Evolutionary conservation across 1,139 yeast species (phyloP).

Genomic region (Saccharomyces hybrid): DNA sequence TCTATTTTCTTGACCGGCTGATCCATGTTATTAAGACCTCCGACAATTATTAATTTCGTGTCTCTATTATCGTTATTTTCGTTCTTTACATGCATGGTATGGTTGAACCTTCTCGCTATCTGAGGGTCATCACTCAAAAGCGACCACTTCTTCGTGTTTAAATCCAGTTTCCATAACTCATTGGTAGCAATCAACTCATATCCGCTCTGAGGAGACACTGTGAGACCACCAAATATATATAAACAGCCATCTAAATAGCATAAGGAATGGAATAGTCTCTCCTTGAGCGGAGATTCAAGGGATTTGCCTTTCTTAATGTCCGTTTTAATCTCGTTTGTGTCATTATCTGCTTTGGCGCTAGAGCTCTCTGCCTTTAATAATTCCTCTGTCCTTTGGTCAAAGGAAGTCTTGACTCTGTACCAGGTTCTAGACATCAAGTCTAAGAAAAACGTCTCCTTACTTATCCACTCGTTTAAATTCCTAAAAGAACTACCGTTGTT

Average conservation of each 20-base stretch:
- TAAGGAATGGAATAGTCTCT: conserved; percentile 55
- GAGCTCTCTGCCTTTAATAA: background rate
- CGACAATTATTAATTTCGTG: conserved; percentile 51
- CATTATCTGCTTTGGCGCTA: background rate
- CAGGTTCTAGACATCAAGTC: conserved; percentile 53
- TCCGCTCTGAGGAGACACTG: conserved; percentile 27
- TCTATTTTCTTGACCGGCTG: conserved; percentile 38
- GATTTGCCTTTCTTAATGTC: background rate
- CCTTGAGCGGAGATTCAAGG: conserved; percentile 33
- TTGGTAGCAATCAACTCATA: conserved; percentile 43
- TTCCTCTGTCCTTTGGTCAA: conserved; percentile 3
- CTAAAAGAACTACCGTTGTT: conserved; percentile 18
- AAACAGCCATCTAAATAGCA: conserved; percentile 43
- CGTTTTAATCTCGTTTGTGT: background rate
- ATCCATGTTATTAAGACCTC: conserved; percentile 48
- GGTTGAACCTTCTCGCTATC: conserved; percentile 41
- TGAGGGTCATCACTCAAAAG: conserved; percentile 41
- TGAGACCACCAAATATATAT: conserved; percentile 58
- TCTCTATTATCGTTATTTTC: conserved; percentile 40
- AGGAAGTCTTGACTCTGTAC: conserved; percentile 36
- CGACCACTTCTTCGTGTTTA: conserved; percentile 45
- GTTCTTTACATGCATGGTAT: conserved; percentile 42
- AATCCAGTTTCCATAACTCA: conserved; percentile 61
- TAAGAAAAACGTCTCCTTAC: conserved; percentile 51
- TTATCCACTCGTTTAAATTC: conserved; percentile 38